A percentile compares a stretch with the other conserved stretches of the same genome.
These are phyloP conservation scores for Haplographium delicatum DNA, from an alignment of 495 filamentous ascomycete species.

Conservation along the genomic window DNA sequence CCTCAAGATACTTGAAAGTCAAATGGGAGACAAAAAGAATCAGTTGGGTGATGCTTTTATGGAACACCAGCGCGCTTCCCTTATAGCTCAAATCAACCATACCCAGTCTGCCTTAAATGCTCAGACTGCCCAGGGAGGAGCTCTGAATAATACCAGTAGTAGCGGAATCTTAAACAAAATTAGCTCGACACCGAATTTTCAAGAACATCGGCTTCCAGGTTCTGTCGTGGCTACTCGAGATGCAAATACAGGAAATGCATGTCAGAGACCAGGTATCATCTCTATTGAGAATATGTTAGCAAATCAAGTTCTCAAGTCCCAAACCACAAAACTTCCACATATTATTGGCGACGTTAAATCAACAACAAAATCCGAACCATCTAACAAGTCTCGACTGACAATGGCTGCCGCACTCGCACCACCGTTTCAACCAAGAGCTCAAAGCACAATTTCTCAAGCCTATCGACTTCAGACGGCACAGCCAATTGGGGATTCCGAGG, in stretches of 20 bases:
- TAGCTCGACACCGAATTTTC: neutral
- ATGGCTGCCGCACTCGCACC: conserved; percentile 26
- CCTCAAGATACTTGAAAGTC: conserved; percentile 41
- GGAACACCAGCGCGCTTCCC: conserved; percentile 5
- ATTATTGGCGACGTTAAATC: neutral
- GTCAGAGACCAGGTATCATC: neutral
- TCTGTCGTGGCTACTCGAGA: neutral
- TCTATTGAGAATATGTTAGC: neutral
- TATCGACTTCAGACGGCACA: neutral
- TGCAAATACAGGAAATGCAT: neutral
- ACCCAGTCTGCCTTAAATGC: conserved; percentile 13
- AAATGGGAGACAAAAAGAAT: conserved; percentile 42
- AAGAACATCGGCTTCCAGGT: neutral
- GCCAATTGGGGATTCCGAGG: neutral
- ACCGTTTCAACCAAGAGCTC: conserved; percentile 24
- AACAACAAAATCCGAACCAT: neutral
- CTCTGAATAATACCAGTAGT: neutral
- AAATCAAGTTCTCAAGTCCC: neutral
- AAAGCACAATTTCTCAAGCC: conserved; percentile 4
- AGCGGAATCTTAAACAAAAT: neutral
- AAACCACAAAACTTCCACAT: neutral
- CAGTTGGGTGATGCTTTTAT: conserved; percentile 39
- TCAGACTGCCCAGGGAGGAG: conserved; percentile 13
- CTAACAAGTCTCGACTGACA: conserved; percentile 17
- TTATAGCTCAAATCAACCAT: conserved; percentile 13